Evolutionary conservation across 2,329 filamentous ascomycete species (phyloP).

Genomic region (Lasiodiplodia theobromae): DNA sequence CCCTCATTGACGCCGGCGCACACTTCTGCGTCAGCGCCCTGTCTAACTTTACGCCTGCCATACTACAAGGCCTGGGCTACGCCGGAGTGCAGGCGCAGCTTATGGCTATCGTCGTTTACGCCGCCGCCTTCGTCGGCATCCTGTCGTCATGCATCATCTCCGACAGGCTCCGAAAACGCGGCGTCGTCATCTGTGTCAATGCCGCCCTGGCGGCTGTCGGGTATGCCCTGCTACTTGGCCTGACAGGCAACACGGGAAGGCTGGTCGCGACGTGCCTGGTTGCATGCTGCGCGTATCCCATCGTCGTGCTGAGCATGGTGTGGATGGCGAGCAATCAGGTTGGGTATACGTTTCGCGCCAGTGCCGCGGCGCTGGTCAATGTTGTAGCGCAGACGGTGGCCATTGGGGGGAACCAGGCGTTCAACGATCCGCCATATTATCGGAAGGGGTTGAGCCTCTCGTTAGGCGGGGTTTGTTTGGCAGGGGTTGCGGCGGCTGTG

Average conservation of each 20-base stretch:
- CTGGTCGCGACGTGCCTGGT: slow-evolving; percentile 31
- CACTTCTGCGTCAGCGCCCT: slow-evolving; percentile 30
- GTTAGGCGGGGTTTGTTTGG: background rate
- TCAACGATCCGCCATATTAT: slow-evolving; percentile 32
- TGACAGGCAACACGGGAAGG: slow-evolving; percentile 27
- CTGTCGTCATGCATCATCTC: slow-evolving; percentile 29
- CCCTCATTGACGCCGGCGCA: slow-evolving; percentile 21
- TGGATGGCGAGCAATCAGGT: slow-evolving; percentile 32
- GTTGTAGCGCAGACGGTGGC: slow-evolving; percentile 28
- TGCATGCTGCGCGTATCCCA: slow-evolving; percentile 29
- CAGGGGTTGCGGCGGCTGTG: background rate
- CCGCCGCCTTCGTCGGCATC: slow-evolving; percentile 25
- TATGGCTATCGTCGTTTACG: slow-evolving; percentile 33
- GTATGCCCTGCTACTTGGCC: slow-evolving; percentile 25
- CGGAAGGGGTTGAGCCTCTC: slow-evolving; percentile 9
- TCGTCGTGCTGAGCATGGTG: slow-evolving; percentile 30
- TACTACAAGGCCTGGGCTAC: slow-evolving; percentile 31
- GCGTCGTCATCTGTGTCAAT: background rate
- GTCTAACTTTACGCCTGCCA: slow-evolving; percentile 32
- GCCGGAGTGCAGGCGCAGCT: slow-evolving; percentile 30
- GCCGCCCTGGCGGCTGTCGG: background rate
- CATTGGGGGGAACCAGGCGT: slow-evolving; percentile 31
- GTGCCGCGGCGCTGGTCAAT: slow-evolving; percentile 31
- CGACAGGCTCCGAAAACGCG: slow-evolving; percentile 28
- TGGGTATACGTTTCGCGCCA: slow-evolving; percentile 32